Conservation (phyloP, 106 monocot species). For the Dendrobium catenatum region DNA sequence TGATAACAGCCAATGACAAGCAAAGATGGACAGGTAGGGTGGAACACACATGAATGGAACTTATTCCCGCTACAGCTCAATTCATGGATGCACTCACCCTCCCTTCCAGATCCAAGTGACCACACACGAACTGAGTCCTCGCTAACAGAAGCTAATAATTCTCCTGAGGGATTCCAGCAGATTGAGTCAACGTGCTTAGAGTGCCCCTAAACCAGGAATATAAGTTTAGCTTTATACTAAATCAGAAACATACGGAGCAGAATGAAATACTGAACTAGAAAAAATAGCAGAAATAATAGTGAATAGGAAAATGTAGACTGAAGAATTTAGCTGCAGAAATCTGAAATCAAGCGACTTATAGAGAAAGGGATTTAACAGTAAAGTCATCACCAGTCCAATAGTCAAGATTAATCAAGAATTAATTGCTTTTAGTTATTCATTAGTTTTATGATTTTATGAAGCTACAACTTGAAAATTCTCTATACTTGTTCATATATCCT, state of each 20-base stretch:
- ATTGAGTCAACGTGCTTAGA: conserved; percentile 37
- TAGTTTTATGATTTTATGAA: neutral
- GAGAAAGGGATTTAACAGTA: neutral
- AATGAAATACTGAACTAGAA: no score
- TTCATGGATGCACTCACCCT: conserved; percentile 46
- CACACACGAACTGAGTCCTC: conserved; percentile 59
- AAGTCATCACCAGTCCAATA: neutral
- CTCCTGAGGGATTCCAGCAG: conserved; percentile 50
- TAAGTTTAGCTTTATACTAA: neutral
- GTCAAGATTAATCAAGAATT: neutral
- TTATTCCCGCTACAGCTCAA: conserved; percentile 44
- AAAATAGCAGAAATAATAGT: no score
- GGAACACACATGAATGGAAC: conserved; percentile 59
- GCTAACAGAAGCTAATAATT: conserved; percentile 52
- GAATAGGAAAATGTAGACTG: no score
- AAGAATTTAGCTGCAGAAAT: neutral
- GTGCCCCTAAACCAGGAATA: conserved; percentile 32
- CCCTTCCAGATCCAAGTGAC: conserved; percentile 48
- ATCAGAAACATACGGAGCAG: neutral
- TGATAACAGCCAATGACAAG: conserved; percentile 29
- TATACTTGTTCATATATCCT: neutral
- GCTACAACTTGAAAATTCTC: neutral
- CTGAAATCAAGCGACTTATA: neutral
- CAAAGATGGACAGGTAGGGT: conserved; percentile 38
- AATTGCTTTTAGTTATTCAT: neutral